These are phyloP conservation scores for Lepidium sativum DNA, from an alignment of 345 rosid species.

Conservation along the genomic window DNA sequence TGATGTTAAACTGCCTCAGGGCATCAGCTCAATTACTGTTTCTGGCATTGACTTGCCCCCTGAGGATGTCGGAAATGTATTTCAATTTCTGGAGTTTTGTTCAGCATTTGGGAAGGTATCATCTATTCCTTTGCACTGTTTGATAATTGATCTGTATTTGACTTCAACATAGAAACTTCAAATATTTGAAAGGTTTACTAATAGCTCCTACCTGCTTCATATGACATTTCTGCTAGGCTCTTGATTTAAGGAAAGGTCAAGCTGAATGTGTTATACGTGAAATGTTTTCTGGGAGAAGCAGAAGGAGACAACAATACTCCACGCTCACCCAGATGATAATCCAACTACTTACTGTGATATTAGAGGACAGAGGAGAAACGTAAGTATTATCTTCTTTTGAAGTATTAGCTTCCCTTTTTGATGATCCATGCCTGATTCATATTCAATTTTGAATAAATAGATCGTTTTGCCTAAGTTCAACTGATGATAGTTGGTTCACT, in stretches of 20 bases:
- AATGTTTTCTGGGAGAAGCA: slow-evolving; percentile 40
- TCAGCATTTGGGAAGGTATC: slow-evolving; percentile 68
- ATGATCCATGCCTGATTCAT: not conserved
- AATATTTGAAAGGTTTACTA: not conserved
- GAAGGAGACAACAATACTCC: slow-evolving; percentile 43
- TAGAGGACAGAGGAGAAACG: slow-evolving; percentile 46
- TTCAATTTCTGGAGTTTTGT: slow-evolving; percentile 82
- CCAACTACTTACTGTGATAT: slow-evolving; percentile 46
- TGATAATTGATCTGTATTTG: not conserved
- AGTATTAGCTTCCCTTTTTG: not conserved
- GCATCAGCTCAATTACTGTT: slow-evolving; percentile 37
- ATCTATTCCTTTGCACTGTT: not conserved
- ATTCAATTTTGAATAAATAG: slow-evolving; percentile 30
- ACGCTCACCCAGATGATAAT: slow-evolving; percentile 44
- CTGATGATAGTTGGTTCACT: slow-evolving; percentile 50
- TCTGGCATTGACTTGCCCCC: slow-evolving; percentile 54
- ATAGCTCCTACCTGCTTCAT: not conserved
- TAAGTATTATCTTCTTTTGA: slow-evolving; percentile 23
- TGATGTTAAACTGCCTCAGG: slow-evolving; percentile 45
- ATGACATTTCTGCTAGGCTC: slow-evolving; percentile 35
- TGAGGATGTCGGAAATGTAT: slow-evolving; percentile 51
- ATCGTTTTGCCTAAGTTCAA: slow-evolving; percentile 33
- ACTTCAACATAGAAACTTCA: not conserved
- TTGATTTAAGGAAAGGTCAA: slow-evolving; percentile 65
- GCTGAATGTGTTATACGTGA: slow-evolving; percentile 59